Conservation (phyloP, 1,284 basidiomycete species). For the Amylostereum areolatum region DNA sequence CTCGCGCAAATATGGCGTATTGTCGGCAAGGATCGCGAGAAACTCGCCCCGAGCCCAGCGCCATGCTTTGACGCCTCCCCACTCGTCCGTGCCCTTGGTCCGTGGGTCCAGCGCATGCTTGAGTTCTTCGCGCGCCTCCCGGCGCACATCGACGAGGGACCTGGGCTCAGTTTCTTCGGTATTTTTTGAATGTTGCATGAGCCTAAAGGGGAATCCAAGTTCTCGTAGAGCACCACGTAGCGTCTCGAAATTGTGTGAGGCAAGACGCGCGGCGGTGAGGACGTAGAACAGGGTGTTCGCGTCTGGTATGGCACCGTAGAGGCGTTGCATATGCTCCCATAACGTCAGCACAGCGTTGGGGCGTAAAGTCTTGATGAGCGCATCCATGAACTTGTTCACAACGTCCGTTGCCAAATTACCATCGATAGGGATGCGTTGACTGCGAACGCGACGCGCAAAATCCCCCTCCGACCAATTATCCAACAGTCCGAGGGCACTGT, state of each 20-base stretch:
- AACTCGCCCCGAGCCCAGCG: conserved; percentile 43
- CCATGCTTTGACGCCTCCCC: conserved; percentile 41
- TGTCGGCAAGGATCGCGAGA: conserved; percentile 42
- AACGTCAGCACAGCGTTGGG: conserved; percentile 57
- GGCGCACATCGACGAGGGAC: conserved; percentile 6
- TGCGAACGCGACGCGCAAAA: background rate
- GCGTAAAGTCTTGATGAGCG: conserved; percentile 41
- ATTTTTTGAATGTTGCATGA: background rate
- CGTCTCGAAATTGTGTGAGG: conserved; percentile 42
- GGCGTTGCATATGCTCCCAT: conserved; percentile 49
- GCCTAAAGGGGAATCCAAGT: conserved; percentile 18
- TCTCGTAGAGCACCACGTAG: conserved; percentile 36
- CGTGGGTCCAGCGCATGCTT: conserved; percentile 18
- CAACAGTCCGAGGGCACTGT: conserved; percentile 45
- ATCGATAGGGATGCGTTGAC: background rate
- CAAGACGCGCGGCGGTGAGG: conserved; percentile 50
- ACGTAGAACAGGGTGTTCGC: conserved; percentile 50
- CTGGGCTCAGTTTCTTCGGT: background rate
- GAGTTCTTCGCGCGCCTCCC: conserved; percentile 19
- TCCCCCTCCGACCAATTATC: conserved; percentile 2
- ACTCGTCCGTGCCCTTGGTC: conserved; percentile 31
- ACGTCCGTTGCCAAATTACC: conserved; percentile 23
- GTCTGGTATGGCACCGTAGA: conserved; percentile 54
- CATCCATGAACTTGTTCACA: conserved; percentile 50
- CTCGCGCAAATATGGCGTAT: conserved; percentile 31